These are phyloP conservation scores for Pistacia atlantica DNA, from an alignment of 345 rosid genomes.

Conservation along the genomic window DNA sequence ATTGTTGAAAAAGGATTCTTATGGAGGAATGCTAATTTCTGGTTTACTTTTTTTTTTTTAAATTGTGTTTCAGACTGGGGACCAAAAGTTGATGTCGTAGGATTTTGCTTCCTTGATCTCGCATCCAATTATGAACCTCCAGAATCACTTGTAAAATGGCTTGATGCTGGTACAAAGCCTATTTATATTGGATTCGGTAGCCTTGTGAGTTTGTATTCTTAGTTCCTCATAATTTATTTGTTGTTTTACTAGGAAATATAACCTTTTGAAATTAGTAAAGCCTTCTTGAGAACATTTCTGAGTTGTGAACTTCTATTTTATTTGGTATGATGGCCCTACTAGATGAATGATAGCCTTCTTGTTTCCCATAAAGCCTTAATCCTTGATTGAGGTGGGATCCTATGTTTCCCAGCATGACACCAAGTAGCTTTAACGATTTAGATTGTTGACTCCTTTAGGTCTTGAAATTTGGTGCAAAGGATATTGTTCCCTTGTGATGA, in stretches of 20 bases:
- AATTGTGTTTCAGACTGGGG: slow-evolving; percentile 82
- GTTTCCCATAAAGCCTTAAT: neutral
- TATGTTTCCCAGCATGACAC: neutral
- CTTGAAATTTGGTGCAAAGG: neutral
- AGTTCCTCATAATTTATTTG: neutral
- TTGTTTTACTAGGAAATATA: slow-evolving; percentile 6
- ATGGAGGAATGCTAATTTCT: slow-evolving; percentile 23
- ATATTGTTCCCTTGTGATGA: neutral
- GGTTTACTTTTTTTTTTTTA: slow-evolving; percentile 4
- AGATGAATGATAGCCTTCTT: neutral
- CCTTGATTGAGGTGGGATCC: slow-evolving; percentile 6
- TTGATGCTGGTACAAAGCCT: slow-evolving; percentile 87
- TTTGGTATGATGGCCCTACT: neutral
- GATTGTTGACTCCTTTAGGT: neutral
- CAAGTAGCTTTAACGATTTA: neutral
- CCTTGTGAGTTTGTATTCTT: slow-evolving; percentile 70
- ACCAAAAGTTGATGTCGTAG: slow-evolving; percentile 90
- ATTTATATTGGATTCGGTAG: slow-evolving; percentile 98
- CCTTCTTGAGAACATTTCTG: slow-evolving; percentile 2
- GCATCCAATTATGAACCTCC: slow-evolving; percentile 99
- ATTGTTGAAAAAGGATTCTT: slow-evolving; percentile 2
- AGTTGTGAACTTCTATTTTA: neutral
- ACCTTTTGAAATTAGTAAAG: neutral
- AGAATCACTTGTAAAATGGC: slow-evolving; percentile 81
- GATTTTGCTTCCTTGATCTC: slow-evolving; percentile 99